These are phyloP conservation scores for Metarhizium album DNA, from an alignment of 2,329 filamentous ascomycete genomes.

Conservation along the genomic window DNA sequence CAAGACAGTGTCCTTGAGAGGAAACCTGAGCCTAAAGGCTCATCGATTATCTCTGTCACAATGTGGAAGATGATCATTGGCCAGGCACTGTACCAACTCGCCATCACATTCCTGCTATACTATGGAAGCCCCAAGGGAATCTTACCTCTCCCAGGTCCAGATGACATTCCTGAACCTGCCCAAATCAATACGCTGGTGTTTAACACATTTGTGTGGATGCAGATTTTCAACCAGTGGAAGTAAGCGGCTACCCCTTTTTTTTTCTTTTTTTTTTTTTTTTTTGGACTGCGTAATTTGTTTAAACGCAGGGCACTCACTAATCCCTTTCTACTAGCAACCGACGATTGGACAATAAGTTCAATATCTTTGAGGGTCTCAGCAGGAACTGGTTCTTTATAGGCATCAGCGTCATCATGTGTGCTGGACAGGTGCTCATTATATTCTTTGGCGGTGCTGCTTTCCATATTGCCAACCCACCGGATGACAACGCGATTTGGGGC, in stretches of 20 bases:
- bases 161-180: conserved; percentile 25
- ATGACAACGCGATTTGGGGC: conserved; percentile 40
- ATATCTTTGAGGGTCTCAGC: conserved; percentile 82
- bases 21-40: conserved; percentile 50
- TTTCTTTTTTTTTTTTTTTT: too few species aligned
- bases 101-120: conserved; percentile 69
- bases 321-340: conserved; percentile 57
- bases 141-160: conserved; percentile 33
- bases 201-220: conserved; percentile 99
- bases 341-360: conserved; percentile 87
- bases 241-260: conserved; percentile 41
- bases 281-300: neutral
- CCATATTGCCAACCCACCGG: conserved; percentile 42
- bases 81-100: conserved; percentile 81
- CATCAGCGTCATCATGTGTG: conserved; percentile 81
- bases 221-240: conserved; percentile 98
- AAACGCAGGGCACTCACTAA: conserved; percentile 6
- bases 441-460: conserved; percentile 78
- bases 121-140: conserved; percentile 48
- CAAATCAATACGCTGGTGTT: conserved; percentile 77
- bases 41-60: conserved; percentile 64
- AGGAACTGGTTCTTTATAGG: conserved; percentile 81
- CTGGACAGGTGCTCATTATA: conserved; percentile 80
- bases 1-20: conserved; percentile 70
- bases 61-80: conserved; percentile 99